These are phyloP conservation scores for Pythium volutum DNA, from an alignment of 352 stramenopile genomes.

Conservation along the genomic window DNA sequence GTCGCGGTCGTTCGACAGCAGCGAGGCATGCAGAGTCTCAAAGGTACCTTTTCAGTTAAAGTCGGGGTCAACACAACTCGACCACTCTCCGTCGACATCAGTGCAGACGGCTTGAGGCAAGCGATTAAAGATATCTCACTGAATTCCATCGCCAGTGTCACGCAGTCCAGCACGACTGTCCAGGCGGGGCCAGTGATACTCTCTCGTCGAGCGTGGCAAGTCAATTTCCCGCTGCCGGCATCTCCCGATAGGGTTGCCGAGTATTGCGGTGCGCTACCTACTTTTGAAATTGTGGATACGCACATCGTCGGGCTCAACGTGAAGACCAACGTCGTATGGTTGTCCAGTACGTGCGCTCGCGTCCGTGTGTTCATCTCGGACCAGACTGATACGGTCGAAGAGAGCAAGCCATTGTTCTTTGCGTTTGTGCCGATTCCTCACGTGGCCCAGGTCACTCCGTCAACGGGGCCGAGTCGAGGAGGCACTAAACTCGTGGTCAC, in stretches of 20 bases:
- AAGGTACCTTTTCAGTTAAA: not conserved
- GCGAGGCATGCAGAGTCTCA: slow-evolving; percentile 6
- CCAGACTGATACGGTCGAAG: slow-evolving; percentile 4
- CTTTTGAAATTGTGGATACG: slow-evolving; percentile 18
- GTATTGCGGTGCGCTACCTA: slow-evolving; percentile 10
- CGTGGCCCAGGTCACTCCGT: not conserved
- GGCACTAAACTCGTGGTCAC: slow-evolving; percentile 37
- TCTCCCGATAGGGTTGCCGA: not conserved
- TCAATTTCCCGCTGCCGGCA: not conserved
- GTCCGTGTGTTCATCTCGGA: slow-evolving; percentile 14
- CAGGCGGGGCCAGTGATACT: not conserved
- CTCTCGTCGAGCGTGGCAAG: not conserved
- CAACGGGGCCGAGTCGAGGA: slow-evolving; percentile 28
- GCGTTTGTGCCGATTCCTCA: slow-evolving; percentile 7
- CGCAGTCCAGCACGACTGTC: not conserved
- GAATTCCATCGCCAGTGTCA: not conserved
- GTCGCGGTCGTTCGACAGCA: slow-evolving; percentile 14
- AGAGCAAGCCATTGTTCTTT: slow-evolving; percentile 8
- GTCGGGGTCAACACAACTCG: not conserved
- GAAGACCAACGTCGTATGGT: slow-evolving; percentile 15
- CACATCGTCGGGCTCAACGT: slow-evolving; percentile 29
- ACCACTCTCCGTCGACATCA: not conserved
- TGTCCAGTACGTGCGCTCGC: slow-evolving; percentile 2
- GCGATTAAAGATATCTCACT: not conserved
- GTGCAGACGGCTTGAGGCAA: not conserved